Conservation (phyloP, 2,329 filamentous ascomycete species). For the Curvularia lunata region DNA sequence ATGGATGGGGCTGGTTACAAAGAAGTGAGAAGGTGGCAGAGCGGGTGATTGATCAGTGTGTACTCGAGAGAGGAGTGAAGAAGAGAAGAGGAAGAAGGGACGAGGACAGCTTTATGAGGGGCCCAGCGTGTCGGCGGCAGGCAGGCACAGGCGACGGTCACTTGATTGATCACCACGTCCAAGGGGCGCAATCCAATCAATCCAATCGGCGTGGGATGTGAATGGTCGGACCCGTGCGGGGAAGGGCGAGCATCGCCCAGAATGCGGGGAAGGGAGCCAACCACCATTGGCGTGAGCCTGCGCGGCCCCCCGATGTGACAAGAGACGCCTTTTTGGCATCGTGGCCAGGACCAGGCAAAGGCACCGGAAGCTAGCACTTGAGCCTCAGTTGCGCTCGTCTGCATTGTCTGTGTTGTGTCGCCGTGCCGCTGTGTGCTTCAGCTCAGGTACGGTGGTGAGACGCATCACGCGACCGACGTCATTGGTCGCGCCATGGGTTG, state of each 20-base stretch:
- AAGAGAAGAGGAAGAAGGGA: conserved; percentile 33
- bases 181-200: conserved; percentile 16
- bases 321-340: no score
- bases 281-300: conserved; percentile 22
- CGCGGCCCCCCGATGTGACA: conserved; percentile 2
- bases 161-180: conserved; percentile 46
- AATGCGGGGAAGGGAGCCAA: conserved; percentile 25
- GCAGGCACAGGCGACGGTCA: conserved; percentile 37
- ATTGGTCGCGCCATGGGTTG: conserved; percentile 27
- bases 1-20: conserved; percentile 12
- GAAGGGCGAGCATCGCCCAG: conserved; percentile 28
- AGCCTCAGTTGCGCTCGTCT: conserved; percentile 17
- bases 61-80: conserved; percentile 17
- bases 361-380: conserved; percentile 30
- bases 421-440: not conserved
- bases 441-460: conserved; percentile 29
- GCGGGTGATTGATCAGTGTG: conserved; percentile 7
- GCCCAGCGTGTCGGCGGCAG: conserved; percentile 32
- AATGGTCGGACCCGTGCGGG: conserved; percentile 34
- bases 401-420: not conserved
- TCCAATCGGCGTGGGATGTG: conserved; percentile 40
- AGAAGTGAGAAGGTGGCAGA: conserved; percentile 26
- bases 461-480: conserved; percentile 46
- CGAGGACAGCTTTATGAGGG: conserved; percentile 45
- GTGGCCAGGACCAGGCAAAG: not conserved